Percentiles rank a stretch among this genome's conserved stretches.
phyloP scores from a whole-genome alignment of 768 basidiomycete species.

The Trametes cingulata region DNA sequence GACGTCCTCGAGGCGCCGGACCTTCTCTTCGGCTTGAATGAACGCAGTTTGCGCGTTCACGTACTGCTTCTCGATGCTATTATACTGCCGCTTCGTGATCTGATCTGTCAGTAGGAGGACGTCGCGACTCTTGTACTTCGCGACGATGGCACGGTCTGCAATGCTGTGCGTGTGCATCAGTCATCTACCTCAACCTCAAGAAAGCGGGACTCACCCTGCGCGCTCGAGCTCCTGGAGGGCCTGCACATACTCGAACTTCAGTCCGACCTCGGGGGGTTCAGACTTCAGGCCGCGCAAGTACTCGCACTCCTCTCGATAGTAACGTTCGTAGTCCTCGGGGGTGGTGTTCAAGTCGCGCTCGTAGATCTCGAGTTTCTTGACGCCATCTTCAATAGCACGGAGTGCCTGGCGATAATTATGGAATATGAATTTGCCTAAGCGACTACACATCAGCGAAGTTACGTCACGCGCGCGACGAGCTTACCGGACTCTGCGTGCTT shows the following conservation, averaged over 20 bases:
- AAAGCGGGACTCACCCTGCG: not conserved
- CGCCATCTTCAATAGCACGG: not conserved
- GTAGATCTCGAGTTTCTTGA: not conserved
- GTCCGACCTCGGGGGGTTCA: slow-evolving; percentile 13
- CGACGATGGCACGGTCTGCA: not conserved
- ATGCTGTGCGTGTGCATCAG: too few species aligned
- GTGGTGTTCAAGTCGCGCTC: not conserved
- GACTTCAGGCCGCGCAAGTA: slow-evolving; percentile 16
- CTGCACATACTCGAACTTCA: slow-evolving; percentile 18
- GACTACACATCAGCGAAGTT: not conserved
- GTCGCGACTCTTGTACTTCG: not conserved
- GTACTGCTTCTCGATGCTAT: not conserved
- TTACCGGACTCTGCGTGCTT: slow-evolving; percentile 29
- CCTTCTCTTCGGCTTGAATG: too few species aligned
- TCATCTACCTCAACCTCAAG: not conserved
- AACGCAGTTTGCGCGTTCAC: not conserved
- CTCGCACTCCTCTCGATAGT: slow-evolving; percentile 16
- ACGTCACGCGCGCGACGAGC: not conserved
- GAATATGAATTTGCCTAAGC: slow-evolving; percentile 7
- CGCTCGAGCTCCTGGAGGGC: slow-evolving; percentile 3
- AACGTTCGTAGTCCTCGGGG: slow-evolving; percentile 10
- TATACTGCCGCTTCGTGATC: not conserved
- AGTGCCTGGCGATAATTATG: slow-evolving; percentile 17
- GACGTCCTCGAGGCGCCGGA: too few species aligned
- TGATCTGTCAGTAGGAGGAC: not conserved